phyloP scores from a whole-genome alignment of 2,329 filamentous ascomycete species.

The Aspergillus sojae region DNA sequence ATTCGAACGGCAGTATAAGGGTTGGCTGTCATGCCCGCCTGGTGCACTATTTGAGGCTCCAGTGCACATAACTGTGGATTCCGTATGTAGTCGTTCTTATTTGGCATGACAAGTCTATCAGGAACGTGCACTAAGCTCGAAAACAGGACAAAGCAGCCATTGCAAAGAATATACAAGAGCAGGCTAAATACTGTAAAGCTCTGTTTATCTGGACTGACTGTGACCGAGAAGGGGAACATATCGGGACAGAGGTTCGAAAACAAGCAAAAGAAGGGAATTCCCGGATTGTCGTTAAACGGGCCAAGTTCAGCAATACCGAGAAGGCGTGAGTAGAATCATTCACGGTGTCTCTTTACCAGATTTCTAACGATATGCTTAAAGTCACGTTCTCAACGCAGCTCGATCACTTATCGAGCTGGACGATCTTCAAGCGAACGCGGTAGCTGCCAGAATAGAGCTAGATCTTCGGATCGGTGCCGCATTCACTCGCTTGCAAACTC shows the following conservation, averaged over 20 bases:
- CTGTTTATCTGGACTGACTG: slow-evolving; percentile 99
- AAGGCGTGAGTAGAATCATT: slow-evolving; percentile 65
- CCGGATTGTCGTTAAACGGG: slow-evolving; percentile 77
- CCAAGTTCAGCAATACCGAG: slow-evolving; percentile 95
- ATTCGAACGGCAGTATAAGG: slow-evolving; percentile 72
- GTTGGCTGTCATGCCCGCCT: slow-evolving; percentile 81
- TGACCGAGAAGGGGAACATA: slow-evolving; percentile 95
- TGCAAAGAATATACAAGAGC: slow-evolving; percentile 79
- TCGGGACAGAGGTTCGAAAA: slow-evolving; percentile 85
- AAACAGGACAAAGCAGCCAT: slow-evolving; percentile 74
- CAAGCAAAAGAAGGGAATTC: slow-evolving; percentile 76
- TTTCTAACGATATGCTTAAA: slow-evolving; percentile 38
- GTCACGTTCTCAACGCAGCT: slow-evolving; percentile 84
- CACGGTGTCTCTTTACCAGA: neutral
- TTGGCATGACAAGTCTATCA: neutral
- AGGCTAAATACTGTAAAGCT: slow-evolving; percentile 71
- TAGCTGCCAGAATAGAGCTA: slow-evolving; percentile 85
- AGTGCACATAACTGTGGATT: slow-evolving; percentile 67
- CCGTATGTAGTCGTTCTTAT: slow-evolving; percentile 51
- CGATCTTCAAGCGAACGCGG: slow-evolving; percentile 82
- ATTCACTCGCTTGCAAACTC: slow-evolving; percentile 86
- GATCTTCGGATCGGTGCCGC: slow-evolving; percentile 90
- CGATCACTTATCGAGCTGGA: slow-evolving; percentile 76
- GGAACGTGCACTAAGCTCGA: slow-evolving; percentile 19
- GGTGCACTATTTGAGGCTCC: slow-evolving; percentile 78